phyloP scores from a whole-genome alignment of 2,329 filamentous ascomycete genomes.

The Ophiocordyceps camponoti-rufipedis region DNA sequence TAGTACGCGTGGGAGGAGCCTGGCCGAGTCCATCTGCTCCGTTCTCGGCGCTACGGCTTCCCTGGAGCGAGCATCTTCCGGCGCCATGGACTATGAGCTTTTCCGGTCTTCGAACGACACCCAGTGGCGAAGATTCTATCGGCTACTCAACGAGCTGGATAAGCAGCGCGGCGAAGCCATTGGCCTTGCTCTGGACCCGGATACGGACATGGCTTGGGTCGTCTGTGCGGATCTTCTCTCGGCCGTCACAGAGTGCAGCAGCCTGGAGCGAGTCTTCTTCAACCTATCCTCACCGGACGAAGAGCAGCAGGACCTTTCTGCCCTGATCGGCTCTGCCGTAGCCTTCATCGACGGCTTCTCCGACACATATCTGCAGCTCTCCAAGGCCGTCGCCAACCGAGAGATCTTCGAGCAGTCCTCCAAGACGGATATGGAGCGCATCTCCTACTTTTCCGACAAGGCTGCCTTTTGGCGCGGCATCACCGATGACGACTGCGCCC shows the following conservation, averaged over 20 bases:
- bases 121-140: slow-evolving; percentile 84
- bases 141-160: slow-evolving; percentile 70
- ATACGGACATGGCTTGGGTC: slow-evolving; percentile 61
- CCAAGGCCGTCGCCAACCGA: slow-evolving; percentile 46
- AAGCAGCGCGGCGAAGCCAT: slow-evolving; percentile 70
- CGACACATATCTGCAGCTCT: slow-evolving; percentile 48
- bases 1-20: slow-evolving; percentile 27
- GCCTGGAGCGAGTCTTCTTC: slow-evolving; percentile 55
- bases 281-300: slow-evolving; percentile 40
- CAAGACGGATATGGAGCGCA: slow-evolving; percentile 51
- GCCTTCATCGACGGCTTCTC: slow-evolving; percentile 55
- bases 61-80: slow-evolving; percentile 40
- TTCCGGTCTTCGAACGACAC: slow-evolving; percentile 57
- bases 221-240: slow-evolving; percentile 68
- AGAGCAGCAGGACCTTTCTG: slow-evolving; percentile 33
- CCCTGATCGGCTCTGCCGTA: slow-evolving; percentile 50
- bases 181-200: slow-evolving; percentile 55
- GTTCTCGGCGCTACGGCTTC: slow-evolving; percentile 53
- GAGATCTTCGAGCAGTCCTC: slow-evolving; percentile 61
- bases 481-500: slow-evolving; percentile 61
- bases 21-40: slow-evolving; percentile 61
- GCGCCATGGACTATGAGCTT: slow-evolving; percentile 54
- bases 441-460: slow-evolving; percentile 61
- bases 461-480: slow-evolving; percentile 64
- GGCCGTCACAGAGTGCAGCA: slow-evolving; percentile 61